phyloP scores from a whole-genome alignment of 1,284 basidiomycete genomes.

The Cutaneotrichosporon daszewskae region DNA sequence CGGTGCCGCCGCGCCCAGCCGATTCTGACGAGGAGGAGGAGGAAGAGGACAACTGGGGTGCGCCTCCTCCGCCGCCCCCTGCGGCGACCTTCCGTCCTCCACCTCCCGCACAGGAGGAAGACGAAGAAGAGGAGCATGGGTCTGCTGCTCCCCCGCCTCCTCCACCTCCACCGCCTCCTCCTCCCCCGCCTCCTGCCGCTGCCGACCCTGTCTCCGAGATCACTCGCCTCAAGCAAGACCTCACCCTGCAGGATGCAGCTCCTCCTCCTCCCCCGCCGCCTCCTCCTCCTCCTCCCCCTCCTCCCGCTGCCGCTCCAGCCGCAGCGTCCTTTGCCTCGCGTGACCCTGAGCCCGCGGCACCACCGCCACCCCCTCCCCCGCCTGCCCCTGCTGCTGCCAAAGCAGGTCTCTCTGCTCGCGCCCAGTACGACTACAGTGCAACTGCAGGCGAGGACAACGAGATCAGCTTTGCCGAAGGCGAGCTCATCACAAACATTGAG shows the following conservation, averaged over 20 bases:
- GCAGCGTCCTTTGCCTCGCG: neutral
- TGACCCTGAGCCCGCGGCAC: constrained; percentile 14
- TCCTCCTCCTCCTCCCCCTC: constrained; percentile 27
- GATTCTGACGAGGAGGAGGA: constrained; percentile 35
- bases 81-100: constrained; percentile 21
- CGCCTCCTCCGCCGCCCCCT: constrained; percentile 28
- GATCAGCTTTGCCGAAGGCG: constrained; percentile 70
- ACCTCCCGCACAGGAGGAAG: constrained; percentile 3
- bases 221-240: constrained; percentile 38
- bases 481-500: constrained; percentile 73
- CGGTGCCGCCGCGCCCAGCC: constrained; percentile 25
- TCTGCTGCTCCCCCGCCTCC: constrained; percentile 15
- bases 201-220: constrained; percentile 49
- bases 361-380: constrained; percentile 37
- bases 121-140: constrained; percentile 20
- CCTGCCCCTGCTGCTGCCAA: constrained; percentile 13
- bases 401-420: constrained; percentile 51
- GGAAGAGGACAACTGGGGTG: constrained; percentile 35
- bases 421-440: constrained; percentile 69
- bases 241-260: constrained; percentile 37
- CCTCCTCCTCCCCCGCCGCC: constrained; percentile 27
- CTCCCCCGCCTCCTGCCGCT: constrained; percentile 41
- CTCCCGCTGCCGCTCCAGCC: constrained; percentile 2
- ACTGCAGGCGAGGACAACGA: constrained; percentile 65
- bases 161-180: constrained; percentile 26